Conservation (phyloP, 2,329 filamentous ascomycete species). For the Pyrenochaeta sp. region DNA sequence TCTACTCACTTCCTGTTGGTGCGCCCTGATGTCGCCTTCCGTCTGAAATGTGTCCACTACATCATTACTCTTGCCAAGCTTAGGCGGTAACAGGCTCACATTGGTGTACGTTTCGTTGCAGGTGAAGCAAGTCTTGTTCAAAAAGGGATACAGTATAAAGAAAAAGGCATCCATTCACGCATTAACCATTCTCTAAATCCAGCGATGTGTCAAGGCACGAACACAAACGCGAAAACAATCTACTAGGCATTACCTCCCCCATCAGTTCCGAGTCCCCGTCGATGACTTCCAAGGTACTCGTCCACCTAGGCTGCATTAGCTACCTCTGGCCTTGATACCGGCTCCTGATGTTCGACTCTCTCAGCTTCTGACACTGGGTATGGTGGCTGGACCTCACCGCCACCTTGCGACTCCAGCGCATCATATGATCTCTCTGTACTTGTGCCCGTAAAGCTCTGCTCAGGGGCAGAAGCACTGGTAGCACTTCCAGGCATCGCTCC, state of each 20-base stretch:
- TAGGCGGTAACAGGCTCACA: background rate
- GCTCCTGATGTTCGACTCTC: constrained; percentile 28
- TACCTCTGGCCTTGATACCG: constrained; percentile 13
- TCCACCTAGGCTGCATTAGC: constrained; percentile 11
- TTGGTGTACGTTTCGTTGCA: background rate
- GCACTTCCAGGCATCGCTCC: constrained; percentile 52
- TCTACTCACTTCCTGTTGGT: background rate
- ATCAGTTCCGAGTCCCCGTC: too few species aligned
- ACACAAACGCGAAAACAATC: too few species aligned
- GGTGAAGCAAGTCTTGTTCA: too few species aligned
- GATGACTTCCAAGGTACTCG: background rate
- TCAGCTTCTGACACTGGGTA: constrained; percentile 42
- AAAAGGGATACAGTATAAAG: background rate
- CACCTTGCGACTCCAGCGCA: constrained; percentile 31
- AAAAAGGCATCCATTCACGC: background rate
- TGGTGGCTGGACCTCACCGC: constrained; percentile 32
- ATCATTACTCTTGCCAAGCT: background rate
- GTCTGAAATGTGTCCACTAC: background rate
- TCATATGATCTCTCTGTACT: constrained; percentile 28
- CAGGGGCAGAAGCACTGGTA: constrained; percentile 7
- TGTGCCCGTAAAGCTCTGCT: constrained; percentile 16
- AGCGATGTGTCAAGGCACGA: constrained; percentile 20
- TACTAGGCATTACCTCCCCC: too few species aligned
- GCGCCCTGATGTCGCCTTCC: too few species aligned
- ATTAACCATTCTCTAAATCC: constrained; percentile 2